phyloP scores from a whole-genome alignment of 164 flowering plant species.

The Dillenia suffruticosa region DNA sequence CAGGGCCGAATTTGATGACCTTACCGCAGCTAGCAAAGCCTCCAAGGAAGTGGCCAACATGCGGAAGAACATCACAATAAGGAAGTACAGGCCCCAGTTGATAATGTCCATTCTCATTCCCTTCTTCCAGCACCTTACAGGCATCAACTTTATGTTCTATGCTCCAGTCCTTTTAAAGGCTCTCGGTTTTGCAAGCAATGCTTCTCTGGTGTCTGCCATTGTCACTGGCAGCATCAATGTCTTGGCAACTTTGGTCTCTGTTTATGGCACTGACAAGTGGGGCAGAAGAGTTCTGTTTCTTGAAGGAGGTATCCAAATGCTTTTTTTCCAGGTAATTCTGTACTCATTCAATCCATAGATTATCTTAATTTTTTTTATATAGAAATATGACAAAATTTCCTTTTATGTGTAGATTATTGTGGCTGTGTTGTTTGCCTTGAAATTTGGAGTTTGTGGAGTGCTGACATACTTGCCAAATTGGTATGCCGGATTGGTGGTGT shows the following conservation, averaged over 20 bases:
- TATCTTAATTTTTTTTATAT: too few relatives aligned
- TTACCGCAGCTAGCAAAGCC: constrained; percentile 14
- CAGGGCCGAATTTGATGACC: constrained; percentile 16
- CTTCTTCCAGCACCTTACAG: too few relatives aligned
- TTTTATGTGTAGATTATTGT: constrained; percentile 8
- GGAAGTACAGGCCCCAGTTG: too few relatives aligned
- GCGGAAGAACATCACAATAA: too few relatives aligned
- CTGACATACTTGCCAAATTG: neutral
- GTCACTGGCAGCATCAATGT: constrained; percentile 14
- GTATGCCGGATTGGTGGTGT: constrained; percentile 5
- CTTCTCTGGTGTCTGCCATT: constrained; percentile 13
- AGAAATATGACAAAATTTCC: neutral
- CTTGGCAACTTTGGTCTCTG: constrained; percentile 8
- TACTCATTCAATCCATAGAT: too few relatives aligned
- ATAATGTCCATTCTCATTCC: too few relatives aligned
- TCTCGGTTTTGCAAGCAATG: constrained; percentile 14
- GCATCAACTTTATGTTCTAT: constrained; percentile 17
- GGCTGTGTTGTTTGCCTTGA: constrained; percentile 1
- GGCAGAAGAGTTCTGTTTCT: constrained; percentile 14
- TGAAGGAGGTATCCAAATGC: constrained; percentile 18
- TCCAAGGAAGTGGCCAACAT: constrained; percentile 11
- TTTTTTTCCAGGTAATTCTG: constrained; percentile 14
- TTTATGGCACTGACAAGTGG: constrained; percentile 3
- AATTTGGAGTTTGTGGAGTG: constrained; percentile 8
- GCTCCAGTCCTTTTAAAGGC: constrained; percentile 20